These are phyloP conservation scores for Corchorus olitorius DNA, from an alignment of 345 rosid species.

Conservation along the genomic window DNA sequence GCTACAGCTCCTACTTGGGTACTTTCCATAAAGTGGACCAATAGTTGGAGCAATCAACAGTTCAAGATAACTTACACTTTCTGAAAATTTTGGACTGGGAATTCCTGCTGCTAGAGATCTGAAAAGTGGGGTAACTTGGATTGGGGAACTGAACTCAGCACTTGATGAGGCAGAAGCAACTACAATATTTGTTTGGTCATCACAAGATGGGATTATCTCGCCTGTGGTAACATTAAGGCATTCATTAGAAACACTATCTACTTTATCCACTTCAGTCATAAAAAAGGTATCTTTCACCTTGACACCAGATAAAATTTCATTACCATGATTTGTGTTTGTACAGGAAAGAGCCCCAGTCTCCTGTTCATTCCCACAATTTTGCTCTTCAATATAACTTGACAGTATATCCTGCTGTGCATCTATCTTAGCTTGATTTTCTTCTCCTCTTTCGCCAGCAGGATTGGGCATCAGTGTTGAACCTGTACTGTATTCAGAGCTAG, in stretches of 20 bases:
- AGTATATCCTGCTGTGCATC: constrained; percentile 40
- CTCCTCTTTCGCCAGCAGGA: constrained; percentile 43
- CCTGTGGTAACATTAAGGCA: constrained; percentile 32
- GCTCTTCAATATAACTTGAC: constrained; percentile 28
- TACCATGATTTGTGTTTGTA: constrained; percentile 53
- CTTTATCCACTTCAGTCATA: constrained; percentile 2
- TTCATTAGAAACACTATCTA: constrained; percentile 20
- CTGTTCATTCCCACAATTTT: constrained; percentile 31
- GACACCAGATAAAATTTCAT: constrained; percentile 10
- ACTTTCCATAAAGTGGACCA: neutral
- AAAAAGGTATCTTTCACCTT: constrained; percentile 7
- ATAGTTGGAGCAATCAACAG: constrained; percentile 15
- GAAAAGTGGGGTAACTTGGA: constrained; percentile 90
- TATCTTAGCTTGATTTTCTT: constrained; percentile 45
- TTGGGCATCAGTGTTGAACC: constrained; percentile 64
- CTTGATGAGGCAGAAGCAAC: constrained; percentile 51
- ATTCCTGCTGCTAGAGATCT: constrained; percentile 96
- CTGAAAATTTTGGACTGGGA: constrained; percentile 96
- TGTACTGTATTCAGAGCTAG: constrained; percentile 87
- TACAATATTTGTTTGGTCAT: constrained; percentile 40
- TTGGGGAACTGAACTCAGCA: constrained; percentile 74
- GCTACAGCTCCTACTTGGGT: neutral
- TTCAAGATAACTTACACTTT: constrained; percentile 72
- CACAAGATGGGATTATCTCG: constrained; percentile 42
- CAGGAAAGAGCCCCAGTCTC: constrained; percentile 43